These are phyloP conservation scores for Tuctoria greenei DNA, from an alignment of 176 grass and related monocot genomes.

Conservation along the genomic window DNA sequence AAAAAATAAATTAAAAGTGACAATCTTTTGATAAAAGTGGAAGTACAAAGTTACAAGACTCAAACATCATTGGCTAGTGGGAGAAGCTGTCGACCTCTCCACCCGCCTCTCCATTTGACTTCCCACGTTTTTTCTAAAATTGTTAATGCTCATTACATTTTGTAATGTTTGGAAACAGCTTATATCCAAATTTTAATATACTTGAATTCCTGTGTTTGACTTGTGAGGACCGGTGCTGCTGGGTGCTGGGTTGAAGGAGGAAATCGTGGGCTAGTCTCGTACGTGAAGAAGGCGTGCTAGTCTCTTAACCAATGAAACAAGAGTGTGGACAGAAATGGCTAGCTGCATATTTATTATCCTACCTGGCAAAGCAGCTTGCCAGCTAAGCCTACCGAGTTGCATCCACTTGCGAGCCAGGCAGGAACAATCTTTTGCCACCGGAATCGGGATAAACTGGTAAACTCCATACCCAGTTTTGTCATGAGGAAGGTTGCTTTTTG, in stretches of 20 bases:
- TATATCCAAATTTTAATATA: not conserved
- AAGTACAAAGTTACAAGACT: too few species aligned
- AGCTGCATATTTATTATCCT: not conserved
- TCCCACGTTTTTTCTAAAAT: too few species aligned
- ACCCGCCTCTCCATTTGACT: constrained; percentile 63
- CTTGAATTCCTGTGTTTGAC: not conserved
- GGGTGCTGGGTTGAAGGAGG: constrained; percentile 85
- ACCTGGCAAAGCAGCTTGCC: not conserved
- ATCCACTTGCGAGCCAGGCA: not conserved
- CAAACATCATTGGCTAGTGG: too few species aligned
- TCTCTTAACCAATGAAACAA: not conserved
- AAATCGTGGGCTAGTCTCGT: constrained; percentile 64
- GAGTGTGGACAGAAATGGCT: not conserved
- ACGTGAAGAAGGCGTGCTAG: constrained; percentile 79
- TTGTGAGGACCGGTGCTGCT: constrained; percentile 72
- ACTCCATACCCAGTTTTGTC: not conserved
- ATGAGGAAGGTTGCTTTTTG: not conserved
- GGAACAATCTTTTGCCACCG: not conserved
- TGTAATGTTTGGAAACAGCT: not conserved
- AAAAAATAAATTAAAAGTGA: too few species aligned
- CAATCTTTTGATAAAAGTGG: too few species aligned
- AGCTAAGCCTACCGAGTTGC: not conserved
- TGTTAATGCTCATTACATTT: too few species aligned
- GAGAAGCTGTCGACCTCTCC: too few species aligned
- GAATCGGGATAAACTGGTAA: not conserved